phyloP scores from a whole-genome alignment of 1,284 basidiomycete species.

The Porodaedalea pini region DNA sequence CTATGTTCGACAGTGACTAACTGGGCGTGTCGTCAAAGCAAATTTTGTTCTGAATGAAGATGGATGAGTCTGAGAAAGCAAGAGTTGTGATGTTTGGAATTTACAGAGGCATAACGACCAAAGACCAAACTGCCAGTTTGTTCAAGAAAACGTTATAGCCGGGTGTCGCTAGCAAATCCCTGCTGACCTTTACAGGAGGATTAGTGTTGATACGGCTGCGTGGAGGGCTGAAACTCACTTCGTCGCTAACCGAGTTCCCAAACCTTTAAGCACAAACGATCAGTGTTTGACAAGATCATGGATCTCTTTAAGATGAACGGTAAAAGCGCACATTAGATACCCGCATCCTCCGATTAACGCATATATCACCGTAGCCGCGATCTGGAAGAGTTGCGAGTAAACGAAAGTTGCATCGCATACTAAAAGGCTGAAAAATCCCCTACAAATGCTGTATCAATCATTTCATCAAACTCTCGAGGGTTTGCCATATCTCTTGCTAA shows the following conservation, averaged over 20 bases:
- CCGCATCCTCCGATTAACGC: slow-evolving; percentile 80
- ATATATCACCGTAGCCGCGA: slow-evolving; percentile 78
- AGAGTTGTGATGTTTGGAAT: slow-evolving; percentile 28
- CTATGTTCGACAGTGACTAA: slow-evolving; percentile 35
- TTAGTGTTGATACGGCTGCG: background rate
- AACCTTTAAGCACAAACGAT: slow-evolving; percentile 40
- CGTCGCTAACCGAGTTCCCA: slow-evolving; percentile 76
- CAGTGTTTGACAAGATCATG: background rate
- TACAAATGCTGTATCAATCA: slow-evolving; percentile 85
- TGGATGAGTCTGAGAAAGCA: slow-evolving; percentile 16
- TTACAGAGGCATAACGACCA: slow-evolving; percentile 81
- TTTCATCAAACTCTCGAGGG: slow-evolving; percentile 75
- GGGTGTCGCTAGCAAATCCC: slow-evolving; percentile 73
- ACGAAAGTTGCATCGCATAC: background rate
- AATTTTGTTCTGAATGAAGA: slow-evolving; percentile 69
- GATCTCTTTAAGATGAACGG: background rate
- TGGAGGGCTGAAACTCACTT: slow-evolving; percentile 48
- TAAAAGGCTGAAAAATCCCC: slow-evolving; percentile 27
- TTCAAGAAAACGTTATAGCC: slow-evolving; percentile 79
- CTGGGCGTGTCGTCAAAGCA: slow-evolving; percentile 80
- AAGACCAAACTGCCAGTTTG: slow-evolving; percentile 80
- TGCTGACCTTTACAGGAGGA: slow-evolving; percentile 79
- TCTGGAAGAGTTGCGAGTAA: slow-evolving; percentile 34
- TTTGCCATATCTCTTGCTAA: slow-evolving; percentile 88
- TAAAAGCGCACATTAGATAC: slow-evolving; percentile 67